Conservation (phyloP, 495 filamentous ascomycete species). For the Xylaria bambusicola region DNA sequence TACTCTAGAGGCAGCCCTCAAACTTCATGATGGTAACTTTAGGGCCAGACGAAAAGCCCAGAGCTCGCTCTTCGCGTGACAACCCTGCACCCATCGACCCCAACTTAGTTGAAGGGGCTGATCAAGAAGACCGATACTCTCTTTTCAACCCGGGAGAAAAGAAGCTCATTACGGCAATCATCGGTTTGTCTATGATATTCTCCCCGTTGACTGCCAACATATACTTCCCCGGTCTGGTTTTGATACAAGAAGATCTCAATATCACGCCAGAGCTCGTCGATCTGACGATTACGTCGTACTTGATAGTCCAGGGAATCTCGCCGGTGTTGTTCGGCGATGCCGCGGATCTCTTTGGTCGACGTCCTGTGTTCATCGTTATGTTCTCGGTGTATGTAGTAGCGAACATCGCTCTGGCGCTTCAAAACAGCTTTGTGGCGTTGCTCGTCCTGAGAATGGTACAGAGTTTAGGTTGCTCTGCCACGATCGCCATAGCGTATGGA, state of each 20-base stretch:
- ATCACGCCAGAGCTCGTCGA: constrained; percentile 47
- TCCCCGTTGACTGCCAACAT: constrained; percentile 42
- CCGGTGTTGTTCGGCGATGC: constrained; percentile 43
- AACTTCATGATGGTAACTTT: too few relatives aligned
- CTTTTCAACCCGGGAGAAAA: constrained; percentile 29
- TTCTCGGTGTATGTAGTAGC: constrained; percentile 11
- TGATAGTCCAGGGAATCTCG: constrained; percentile 21
- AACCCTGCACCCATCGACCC: background rate
- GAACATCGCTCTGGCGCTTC: constrained; percentile 5
- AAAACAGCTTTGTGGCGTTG: background rate
- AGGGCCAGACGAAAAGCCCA: too few relatives aligned
- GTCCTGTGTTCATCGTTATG: constrained; percentile 36
- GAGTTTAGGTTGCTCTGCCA: background rate
- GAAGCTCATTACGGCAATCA: constrained; percentile 22
- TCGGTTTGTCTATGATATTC: constrained; percentile 35
- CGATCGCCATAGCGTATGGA: background rate
- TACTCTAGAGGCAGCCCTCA: too few relatives aligned
- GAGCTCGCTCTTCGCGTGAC: background rate
- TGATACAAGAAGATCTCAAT: constrained; percentile 44
- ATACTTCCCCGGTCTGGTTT: constrained; percentile 49
- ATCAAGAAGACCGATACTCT: constrained; percentile 10
- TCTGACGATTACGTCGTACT: constrained; percentile 49
- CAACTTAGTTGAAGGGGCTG: background rate
- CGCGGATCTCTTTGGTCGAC: constrained; percentile 46
- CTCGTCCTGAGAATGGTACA: background rate